Base-by-base conservation (phyloP, 2,329 filamentous ascomycete species). In the Colletotrichum karsti region DNA sequence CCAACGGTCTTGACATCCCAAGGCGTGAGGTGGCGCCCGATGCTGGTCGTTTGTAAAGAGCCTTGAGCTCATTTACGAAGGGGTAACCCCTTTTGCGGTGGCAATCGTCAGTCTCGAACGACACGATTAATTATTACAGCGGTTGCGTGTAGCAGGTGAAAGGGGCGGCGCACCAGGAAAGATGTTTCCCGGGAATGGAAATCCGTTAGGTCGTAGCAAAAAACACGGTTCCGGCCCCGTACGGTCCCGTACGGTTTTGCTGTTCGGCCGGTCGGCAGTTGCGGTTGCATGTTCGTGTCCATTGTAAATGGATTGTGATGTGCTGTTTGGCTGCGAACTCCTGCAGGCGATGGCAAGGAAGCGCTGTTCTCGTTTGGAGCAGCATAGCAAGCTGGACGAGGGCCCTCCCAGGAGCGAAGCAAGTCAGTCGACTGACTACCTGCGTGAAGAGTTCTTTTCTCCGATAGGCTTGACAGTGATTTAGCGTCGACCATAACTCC, bases 231-330 rank as follows among this genome's bases (percentile, higher is more conserved):
- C n/a, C n/a, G n/a, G n/a, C n/a, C n/a, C n/a, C n/a, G n/a, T n/a
- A n/a, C n/a, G 22, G 42, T 28, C 42, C 44, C 44, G 37, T 22
- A 42, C 10, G 41, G 12, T 30, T 18, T 15, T n/a, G 28, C 26
- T 28, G 7, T 53, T 53, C n/a, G 48, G 26, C 37, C 60, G 64
- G 61, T 41, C 64, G 64, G 64, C 60, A 68, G 53, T 65, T 68
- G 60, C 39, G 28, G 5, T 61, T 42, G 15, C 15, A 20, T 28
- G 30, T 22, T 53, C 24, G 42, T 22, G 20, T 46, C 39, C 20
- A 56, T 15, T 51, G 42, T n/a, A 33, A 10, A 18, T 41, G 60
- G 26, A 18, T 28, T 35, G 41, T 48, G 39, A 58, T 22, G 41
- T 48, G 35, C n/a, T 44, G 33, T 44, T 28, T 48, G 57, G 59